Evolutionary conservation across 352 stramenopile genomes (phyloP).

Genomic region (Globisporangium uncinulatum): DNA sequence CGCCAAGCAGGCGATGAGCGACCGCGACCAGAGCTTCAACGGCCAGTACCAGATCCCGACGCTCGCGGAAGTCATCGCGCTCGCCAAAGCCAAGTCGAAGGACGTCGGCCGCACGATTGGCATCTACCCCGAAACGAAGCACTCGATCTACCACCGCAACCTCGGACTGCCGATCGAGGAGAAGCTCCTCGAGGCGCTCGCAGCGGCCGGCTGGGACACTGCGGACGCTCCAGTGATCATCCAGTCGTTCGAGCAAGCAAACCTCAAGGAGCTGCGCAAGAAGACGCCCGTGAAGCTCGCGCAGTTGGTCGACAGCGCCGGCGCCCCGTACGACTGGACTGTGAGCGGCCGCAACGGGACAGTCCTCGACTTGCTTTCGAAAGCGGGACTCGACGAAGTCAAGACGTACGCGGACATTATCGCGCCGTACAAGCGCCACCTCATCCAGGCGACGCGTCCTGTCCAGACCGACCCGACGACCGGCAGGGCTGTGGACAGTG

Average conservation of each 20-base stretch:
- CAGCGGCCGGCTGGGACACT: constrained; percentile 61
- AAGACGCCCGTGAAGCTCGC: constrained; percentile 70
- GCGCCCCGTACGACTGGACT: constrained; percentile 60
- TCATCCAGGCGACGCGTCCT: constrained; percentile 43
- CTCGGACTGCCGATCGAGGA: constrained; percentile 73
- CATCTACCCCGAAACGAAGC: constrained; percentile 88
- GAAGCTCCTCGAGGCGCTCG: constrained; percentile 65
- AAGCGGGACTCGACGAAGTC: constrained; percentile 49
- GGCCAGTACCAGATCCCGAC: constrained; percentile 84
- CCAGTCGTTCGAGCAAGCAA: constrained; percentile 72
- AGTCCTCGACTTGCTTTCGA: constrained; percentile 48
- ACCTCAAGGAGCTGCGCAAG: constrained; percentile 63
- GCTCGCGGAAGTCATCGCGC: constrained; percentile 83
- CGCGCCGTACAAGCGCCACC: constrained; percentile 79
- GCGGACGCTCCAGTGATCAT: constrained; percentile 59
- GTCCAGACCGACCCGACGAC: constrained; percentile 27
- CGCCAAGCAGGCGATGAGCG: constrained; percentile 68
- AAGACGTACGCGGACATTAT: constrained; percentile 65
- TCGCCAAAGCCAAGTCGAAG: constrained; percentile 63
- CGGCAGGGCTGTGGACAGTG: constrained; percentile 45
- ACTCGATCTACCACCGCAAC: constrained; percentile 68
- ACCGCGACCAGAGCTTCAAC: constrained; percentile 80
- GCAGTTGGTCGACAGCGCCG: constrained; percentile 29
- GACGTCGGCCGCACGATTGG: constrained; percentile 58
- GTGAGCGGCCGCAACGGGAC: constrained; percentile 45